Base-by-base conservation (phyloP, 176 grass and related monocot species). In the Ananas comosus region DNA sequence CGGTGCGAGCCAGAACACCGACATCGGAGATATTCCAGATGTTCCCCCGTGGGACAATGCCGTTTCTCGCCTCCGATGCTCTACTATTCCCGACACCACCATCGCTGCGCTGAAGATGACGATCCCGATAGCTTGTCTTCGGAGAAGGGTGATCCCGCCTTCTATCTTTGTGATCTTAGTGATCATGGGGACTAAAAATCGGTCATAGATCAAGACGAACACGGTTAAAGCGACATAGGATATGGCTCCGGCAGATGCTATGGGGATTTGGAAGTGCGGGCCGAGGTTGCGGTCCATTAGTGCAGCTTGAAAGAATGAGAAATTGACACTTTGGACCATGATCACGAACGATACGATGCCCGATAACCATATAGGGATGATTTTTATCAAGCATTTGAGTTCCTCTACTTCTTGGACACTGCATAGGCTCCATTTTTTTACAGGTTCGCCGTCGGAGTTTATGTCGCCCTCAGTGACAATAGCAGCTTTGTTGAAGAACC, bases 381-480 rank as follows among this genome's bases (percentile, higher is more conserved):
- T 24, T 51, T 71, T 50, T 11, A 69, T 69, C 11, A 69, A 65
- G 65, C 75, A 77, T 19, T 77, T 77, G 5, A 63, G 65, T 77
- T 88, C 85, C 72, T 88, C 85, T 58, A 88, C 76, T 67, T 88
- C 71, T 63, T 82, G 86, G 19, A 88, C 79, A 63, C 82, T 82
- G 82, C 86, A 82, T 1, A 88, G 64, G 2, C 23, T 64, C 86
- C 86, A 85, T 48, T 51, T 19, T 33, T 76, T 78, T 53, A 27
- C 48, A 2, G 71, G 66, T 4, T 27, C 24, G 5, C 81, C 81
- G 33, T 84, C 74, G 3, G 71, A 29, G 7, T 76, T 65, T 12
- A 72, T 63, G 28, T 64, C 81, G 69, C 70, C 78, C 19, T 79
- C 71, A 9, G 78, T 81, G 19, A 81, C 24, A 51, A 84, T 49